Evolutionary conservation across 441 rosid genomes (phyloP).

Genomic region (Metrosideros polymorpha): DNA sequence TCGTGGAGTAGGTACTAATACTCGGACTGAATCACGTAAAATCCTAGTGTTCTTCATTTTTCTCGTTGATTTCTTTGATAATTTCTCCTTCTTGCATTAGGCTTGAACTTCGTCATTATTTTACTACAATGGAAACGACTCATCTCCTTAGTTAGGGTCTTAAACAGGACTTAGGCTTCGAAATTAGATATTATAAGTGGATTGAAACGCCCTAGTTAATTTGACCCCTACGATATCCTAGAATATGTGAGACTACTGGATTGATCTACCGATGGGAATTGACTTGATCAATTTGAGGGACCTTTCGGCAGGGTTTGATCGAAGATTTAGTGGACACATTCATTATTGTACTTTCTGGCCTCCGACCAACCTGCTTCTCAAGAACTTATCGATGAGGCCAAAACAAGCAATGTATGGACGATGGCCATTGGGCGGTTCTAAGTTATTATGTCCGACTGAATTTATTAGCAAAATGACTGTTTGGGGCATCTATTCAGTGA

Average conservation of each 20-base stretch:
- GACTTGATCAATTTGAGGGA: background rate
- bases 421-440: background rate
- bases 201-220: background rate
- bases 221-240: background rate
- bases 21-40: background rate
- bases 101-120: background rate
- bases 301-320: background rate
- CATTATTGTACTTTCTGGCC: background rate
- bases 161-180: background rate
- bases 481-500: background rate
- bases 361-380: background rate
- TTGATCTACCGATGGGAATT: background rate
- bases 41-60: background rate
- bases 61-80: background rate
- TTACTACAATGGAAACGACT: background rate
- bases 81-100: background rate
- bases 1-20: rapidly evolving
- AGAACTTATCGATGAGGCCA: background rate
- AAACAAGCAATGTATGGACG: background rate
- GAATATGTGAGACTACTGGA: background rate
- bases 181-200: background rate
- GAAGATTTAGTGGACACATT: background rate
- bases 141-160: background rate
- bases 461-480: background rate
- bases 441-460: background rate